These are phyloP conservation scores for Collybia nuda DNA, from an alignment of 768 basidiomycete species.

Conservation along the genomic window DNA sequence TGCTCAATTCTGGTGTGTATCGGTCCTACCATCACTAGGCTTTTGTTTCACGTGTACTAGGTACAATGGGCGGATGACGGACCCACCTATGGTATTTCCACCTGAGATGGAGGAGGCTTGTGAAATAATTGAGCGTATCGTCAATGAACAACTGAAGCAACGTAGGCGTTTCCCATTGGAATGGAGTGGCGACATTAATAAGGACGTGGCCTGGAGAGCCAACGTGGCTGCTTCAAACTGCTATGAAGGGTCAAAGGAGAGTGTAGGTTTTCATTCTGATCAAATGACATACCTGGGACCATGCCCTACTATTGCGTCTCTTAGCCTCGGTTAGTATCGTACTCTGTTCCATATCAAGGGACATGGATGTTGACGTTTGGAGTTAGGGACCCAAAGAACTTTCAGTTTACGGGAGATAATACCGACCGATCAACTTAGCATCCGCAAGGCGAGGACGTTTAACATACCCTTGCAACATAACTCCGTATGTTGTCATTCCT, in stretches of 20 bases:
- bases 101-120: conserved; percentile 80
- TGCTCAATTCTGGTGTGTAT: conserved; percentile 67
- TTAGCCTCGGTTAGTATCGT: conserved; percentile 64
- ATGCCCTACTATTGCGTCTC: conserved; percentile 81
- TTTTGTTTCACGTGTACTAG: conserved; percentile 31
- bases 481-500: conserved; percentile 48
- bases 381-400: conserved; percentile 59
- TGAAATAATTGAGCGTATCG: conserved; percentile 61
- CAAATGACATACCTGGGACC: conserved; percentile 81
- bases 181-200: conserved; percentile 46
- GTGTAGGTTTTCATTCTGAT: conserved; percentile 82
- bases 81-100: conserved; percentile 57
- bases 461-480: conserved; percentile 79
- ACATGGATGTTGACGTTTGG: background rate
- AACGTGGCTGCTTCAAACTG: conserved; percentile 88
- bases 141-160: conserved; percentile 68
- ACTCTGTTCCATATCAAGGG: background rate
- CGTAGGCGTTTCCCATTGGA: conserved; percentile 64
- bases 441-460: conserved; percentile 67
- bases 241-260: conserved; percentile 79
- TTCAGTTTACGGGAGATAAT: conserved; percentile 81
- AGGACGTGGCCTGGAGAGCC: conserved; percentile 56
- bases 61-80: conserved; percentile 76
- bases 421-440: conserved; percentile 55
- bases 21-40: conserved; percentile 7